Conservation (phyloP, 1,284 basidiomycete species). For the Tilletiopsis washingtonensis region DNA sequence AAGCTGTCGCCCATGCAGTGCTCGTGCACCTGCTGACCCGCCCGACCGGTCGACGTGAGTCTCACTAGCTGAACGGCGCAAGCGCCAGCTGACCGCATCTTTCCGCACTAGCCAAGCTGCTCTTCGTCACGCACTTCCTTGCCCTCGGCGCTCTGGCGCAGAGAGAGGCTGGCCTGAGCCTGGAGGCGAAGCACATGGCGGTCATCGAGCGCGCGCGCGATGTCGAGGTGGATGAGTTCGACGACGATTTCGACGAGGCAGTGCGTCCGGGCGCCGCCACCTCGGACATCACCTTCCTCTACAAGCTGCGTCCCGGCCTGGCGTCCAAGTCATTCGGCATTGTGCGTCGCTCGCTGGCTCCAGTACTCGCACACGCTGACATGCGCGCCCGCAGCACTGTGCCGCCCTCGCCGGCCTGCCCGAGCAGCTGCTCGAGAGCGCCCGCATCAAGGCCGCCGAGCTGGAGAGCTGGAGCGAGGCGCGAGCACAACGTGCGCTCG, state of each 20-base stretch:
- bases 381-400: background rate
- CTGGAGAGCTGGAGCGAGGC: background rate
- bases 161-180: background rate
- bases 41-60: background rate
- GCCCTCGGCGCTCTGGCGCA: constrained; percentile 18
- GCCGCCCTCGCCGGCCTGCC: background rate
- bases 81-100: too few species aligned
- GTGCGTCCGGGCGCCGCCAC: too few species aligned
- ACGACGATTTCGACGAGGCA: constrained; percentile 2
- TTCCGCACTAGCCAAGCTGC: too few species aligned
- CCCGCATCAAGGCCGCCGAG: background rate
- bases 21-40: constrained; percentile 36
- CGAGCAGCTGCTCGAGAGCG: background rate
- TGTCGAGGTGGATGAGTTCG: background rate
- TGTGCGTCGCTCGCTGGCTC: background rate
- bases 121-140: constrained; percentile 43
- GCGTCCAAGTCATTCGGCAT: constrained; percentile 8
- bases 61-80: too few species aligned
- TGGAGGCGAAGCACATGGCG: constrained; percentile 37
- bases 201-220: constrained; percentile 9
- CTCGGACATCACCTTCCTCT: constrained; percentile 34
- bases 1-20: constrained; percentile 42
- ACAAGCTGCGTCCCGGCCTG: constrained; percentile 27
- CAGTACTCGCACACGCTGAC: too few species aligned
- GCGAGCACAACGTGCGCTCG: background rate